These are phyloP conservation scores for Babjeviella inositovora DNA, from an alignment of 805 yeast species.

Conservation along the genomic window DNA sequence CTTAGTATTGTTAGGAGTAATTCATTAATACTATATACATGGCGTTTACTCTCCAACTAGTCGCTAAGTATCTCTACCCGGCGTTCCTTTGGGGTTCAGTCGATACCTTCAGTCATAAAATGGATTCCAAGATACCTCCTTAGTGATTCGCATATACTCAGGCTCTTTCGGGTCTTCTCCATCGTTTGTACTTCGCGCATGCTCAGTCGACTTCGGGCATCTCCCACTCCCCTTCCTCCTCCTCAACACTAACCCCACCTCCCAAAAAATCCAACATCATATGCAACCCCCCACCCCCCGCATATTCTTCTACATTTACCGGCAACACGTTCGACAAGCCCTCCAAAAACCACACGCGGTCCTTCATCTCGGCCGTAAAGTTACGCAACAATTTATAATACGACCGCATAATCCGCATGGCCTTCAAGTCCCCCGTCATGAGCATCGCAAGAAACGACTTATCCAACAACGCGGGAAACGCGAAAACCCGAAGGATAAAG, in stretches of 20 bases:
- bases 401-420: slow-evolving; percentile 83
- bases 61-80: no score
- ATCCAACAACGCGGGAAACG: slow-evolving; percentile 86
- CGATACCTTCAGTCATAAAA: no score
- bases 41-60: no score
- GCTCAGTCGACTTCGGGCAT: not conserved
- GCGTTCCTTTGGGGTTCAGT: no score
- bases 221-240: slow-evolving; percentile 9
- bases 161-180: no score
- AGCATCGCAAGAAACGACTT: slow-evolving; percentile 60
- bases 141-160: no score
- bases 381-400: slow-evolving; percentile 71
- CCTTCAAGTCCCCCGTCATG: slow-evolving; percentile 72
- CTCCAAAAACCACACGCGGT: slow-evolving; percentile 85
- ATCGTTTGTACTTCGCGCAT: no score
- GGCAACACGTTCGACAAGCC: slow-evolving; percentile 84
- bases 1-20: no score
- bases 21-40: no score
- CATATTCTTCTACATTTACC: slow-evolving; percentile 79
- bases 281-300: slow-evolving; percentile 86
- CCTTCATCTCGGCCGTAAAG: slow-evolving; percentile 77
- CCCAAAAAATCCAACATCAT: slow-evolving; percentile 84
- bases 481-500: slow-evolving; percentile 74
- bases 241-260: slow-evolving; percentile 33
- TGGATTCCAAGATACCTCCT: no score